Conservation (phyloP, 106 monocot genomes). For the Dactylorhiza incarnata region DNA sequence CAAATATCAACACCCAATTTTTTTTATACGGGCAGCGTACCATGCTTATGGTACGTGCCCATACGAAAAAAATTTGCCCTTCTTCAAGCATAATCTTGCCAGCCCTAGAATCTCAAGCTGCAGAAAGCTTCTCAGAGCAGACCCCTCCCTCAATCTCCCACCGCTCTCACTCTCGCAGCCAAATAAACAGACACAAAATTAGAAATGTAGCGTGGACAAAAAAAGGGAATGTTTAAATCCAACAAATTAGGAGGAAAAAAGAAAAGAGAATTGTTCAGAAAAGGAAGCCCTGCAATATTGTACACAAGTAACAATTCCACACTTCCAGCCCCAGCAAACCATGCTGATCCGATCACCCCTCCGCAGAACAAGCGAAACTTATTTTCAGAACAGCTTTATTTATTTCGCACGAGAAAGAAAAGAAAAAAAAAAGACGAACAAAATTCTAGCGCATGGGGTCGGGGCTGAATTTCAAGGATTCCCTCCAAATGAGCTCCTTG, state of each 20-base stretch:
- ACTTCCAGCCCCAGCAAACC: conserved; percentile 1
- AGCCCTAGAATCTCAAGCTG: too few relatives aligned
- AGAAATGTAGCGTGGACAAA: too few relatives aligned
- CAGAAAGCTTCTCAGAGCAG: too few relatives aligned
- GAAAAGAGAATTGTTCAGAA: background rate
- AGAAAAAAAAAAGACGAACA: background rate
- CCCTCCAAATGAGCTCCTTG: conserved; percentile 81
- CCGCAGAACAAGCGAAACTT: background rate
- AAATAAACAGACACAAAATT: too few relatives aligned
- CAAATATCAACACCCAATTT: too few relatives aligned
- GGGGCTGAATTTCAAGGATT: conserved; percentile 66
- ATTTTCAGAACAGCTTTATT: background rate
- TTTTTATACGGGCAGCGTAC: too few relatives aligned
- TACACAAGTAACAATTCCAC: background rate
- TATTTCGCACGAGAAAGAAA: background rate
- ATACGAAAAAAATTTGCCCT: too few relatives aligned
- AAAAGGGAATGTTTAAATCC: too few relatives aligned
- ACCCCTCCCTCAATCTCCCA: too few relatives aligned
- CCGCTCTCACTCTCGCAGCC: too few relatives aligned
- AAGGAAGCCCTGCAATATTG: conserved; percentile 3
- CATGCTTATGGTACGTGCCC: too few relatives aligned
- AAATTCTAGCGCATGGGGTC: conserved; percentile 26
- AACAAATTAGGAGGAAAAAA: background rate
- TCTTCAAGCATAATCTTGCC: too few relatives aligned
- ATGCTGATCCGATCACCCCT: background rate